A percentile compares a stretch with the other conserved stretches of the same genome.
Evolutionary conservation across 495 filamentous ascomycete genomes (phyloP).

Genomic region (Xeromyces bisporus): DNA sequence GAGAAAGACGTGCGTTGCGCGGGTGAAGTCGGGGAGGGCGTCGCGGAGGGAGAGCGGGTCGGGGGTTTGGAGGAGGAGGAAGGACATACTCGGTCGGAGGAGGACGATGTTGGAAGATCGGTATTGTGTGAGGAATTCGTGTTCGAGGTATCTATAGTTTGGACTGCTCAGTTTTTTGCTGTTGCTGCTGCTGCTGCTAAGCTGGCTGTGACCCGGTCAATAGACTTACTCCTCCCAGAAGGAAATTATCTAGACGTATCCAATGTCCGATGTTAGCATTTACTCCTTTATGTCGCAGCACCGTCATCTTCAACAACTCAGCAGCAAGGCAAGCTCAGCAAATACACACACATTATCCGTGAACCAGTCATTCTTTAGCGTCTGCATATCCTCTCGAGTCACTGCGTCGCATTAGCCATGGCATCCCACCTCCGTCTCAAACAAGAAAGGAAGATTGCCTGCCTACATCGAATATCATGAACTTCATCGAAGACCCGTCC

Average conservation of each 20-base stretch:
- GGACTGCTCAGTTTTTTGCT: constrained; percentile 3
- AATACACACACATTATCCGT: constrained; percentile 94
- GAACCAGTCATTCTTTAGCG: constrained; percentile 84
- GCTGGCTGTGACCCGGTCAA: no score
- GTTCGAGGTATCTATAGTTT: constrained; percentile 61
- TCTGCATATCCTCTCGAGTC: constrained; percentile 70
- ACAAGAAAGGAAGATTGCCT: no score
- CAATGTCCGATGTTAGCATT: constrained; percentile 3
- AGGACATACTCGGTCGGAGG: constrained; percentile 83
- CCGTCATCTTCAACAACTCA: no score
- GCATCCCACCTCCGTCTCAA: constrained; percentile 1
- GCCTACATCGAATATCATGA: constrained; percentile 53
- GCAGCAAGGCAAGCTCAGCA: no score
- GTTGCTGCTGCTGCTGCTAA: not conserved
- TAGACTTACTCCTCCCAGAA: constrained; percentile 95
- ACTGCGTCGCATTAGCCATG: constrained; percentile 29
- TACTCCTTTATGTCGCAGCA: not conserved
- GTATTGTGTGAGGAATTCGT: constrained; percentile 60
- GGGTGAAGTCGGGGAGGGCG: constrained; percentile 45
- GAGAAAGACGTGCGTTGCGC: constrained; percentile 87
- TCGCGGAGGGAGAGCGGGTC: constrained; percentile 52
- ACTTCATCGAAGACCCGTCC: constrained; percentile 24
- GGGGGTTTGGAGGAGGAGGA: constrained; percentile 72
- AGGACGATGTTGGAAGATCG: constrained; percentile 73
- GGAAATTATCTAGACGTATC: constrained; percentile 59